A percentile compares a stretch with the other conserved stretches of the same genome.
phyloP scores from a whole-genome alignment of 441 rosid species.

The Kokia cookei region DNA sequence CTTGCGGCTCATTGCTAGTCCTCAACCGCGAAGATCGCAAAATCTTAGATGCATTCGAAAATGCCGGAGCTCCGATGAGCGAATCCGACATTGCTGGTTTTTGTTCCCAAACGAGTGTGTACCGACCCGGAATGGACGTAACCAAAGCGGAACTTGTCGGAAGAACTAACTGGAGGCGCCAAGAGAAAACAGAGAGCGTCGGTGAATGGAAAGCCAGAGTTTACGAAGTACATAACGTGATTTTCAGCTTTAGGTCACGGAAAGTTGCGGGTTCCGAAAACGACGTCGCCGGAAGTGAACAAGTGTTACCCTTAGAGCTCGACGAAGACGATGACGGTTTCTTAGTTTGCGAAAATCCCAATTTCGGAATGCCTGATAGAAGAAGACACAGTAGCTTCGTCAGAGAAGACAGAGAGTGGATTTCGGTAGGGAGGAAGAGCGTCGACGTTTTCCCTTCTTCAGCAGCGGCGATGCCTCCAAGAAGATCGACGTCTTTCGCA shows the following conservation, averaged over 20 bases:
- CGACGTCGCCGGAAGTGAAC: slow-evolving; percentile 70
- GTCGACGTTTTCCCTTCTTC: slow-evolving; percentile 69
- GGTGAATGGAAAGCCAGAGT: slow-evolving; percentile 86
- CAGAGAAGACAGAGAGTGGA: slow-evolving; percentile 70
- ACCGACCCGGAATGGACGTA: slow-evolving; percentile 91
- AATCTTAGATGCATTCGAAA: slow-evolving; percentile 70
- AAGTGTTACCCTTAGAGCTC: slow-evolving; percentile 72
- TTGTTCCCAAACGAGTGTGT: slow-evolving; percentile 62
- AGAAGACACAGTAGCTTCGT: slow-evolving; percentile 94
- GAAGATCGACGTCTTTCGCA: slow-evolving; percentile 27
- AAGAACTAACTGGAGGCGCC: slow-evolving; percentile 75
- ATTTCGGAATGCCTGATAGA: slow-evolving; percentile 30
- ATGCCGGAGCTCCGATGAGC: slow-evolving; percentile 61
- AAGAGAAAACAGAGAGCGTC: slow-evolving; percentile 64
- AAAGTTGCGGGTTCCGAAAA: slow-evolving; percentile 44
- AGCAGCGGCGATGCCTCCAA: slow-evolving; percentile 24
- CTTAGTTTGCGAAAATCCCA: slow-evolving; percentile 84
- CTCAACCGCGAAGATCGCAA: slow-evolving; percentile 65
- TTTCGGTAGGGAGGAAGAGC: slow-evolving; percentile 78
- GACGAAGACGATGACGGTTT: slow-evolving; percentile 97
- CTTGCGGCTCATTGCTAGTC: slow-evolving; percentile 67
- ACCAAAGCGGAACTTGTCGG: slow-evolving; percentile 72
- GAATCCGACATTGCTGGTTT: slow-evolving; percentile 51
- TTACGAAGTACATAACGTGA: slow-evolving; percentile 71
- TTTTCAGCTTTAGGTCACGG: slow-evolving; percentile 70